Percentiles rank a stretch among this genome's conserved stretches.
Evolutionary conservation across 805 yeast genomes (phyloP).

Genomic region (Ogataea glucozyma): DNA sequence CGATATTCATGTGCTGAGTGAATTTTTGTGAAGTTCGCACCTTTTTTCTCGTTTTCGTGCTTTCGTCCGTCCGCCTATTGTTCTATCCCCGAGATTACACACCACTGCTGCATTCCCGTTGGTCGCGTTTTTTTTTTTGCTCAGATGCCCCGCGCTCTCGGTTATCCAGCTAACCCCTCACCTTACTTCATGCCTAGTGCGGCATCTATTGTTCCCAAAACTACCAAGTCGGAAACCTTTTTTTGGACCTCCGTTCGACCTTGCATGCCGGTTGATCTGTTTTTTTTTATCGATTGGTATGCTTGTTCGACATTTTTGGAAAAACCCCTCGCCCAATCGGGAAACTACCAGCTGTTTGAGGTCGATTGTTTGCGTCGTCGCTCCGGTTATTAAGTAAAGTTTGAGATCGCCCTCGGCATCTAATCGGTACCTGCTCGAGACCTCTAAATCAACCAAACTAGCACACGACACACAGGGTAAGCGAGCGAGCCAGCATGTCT

Average conservation of each 20-base stretch:
- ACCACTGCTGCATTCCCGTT: constrained; percentile 2
- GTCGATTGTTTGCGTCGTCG: constrained; percentile 1
- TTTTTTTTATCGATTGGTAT: constrained; percentile 2
- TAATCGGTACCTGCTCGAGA: neutral
- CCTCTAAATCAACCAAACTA: too few species aligned
- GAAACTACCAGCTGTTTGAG: neutral
- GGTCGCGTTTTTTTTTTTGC: constrained; percentile 1
- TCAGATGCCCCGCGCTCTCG: neutral
- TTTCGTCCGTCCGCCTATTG: constrained; percentile 4
- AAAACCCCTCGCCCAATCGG: neutral
- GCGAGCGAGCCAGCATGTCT: too few species aligned
- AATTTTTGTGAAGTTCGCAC: neutral
- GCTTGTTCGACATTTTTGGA: constrained; percentile 1
- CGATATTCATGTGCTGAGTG: neutral
- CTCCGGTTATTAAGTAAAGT: neutral
- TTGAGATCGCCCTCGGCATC: neutral
- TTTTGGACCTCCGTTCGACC: neutral
- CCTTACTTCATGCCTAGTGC: too few species aligned
- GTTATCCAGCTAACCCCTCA: constrained; percentile 1
- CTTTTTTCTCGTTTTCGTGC: neutral
- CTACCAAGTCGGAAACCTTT: constrained; percentile 5
- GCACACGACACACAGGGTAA: too few species aligned
- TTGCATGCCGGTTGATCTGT: neutral
- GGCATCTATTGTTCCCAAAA: constrained; percentile 3
- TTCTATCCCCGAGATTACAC: neutral